Evolutionary conservation across 208 protist genomes (phyloP).

Genomic region (Wallacemonas collosoma): DNA sequence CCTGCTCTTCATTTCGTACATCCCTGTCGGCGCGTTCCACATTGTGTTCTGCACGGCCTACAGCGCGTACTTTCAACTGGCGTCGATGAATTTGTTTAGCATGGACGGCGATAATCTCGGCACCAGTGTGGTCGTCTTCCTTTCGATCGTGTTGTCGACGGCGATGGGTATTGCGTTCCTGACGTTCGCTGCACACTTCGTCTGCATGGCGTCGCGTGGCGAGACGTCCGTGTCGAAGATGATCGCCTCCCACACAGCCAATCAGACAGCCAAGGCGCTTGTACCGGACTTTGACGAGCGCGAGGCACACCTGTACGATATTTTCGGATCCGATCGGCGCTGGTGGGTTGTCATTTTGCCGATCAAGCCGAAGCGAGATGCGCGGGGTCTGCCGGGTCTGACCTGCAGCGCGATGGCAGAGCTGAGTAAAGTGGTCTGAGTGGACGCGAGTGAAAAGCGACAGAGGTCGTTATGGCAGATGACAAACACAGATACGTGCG

Average conservation of each 20-base stretch:
- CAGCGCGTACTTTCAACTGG: slow-evolving; percentile 53
- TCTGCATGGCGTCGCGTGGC: slow-evolving; percentile 49
- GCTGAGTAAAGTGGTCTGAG: slow-evolving; percentile 8
- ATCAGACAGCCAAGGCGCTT: slow-evolving; percentile 19
- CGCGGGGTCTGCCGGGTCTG: slow-evolving; percentile 19
- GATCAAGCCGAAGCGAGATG: slow-evolving; percentile 38
- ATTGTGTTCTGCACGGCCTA: slow-evolving; percentile 53
- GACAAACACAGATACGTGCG: too few relatives aligned
- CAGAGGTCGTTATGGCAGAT: too few relatives aligned
- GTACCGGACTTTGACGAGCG: slow-evolving; percentile 25
- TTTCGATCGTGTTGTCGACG: slow-evolving; percentile 47
- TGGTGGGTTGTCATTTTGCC: slow-evolving; percentile 62
- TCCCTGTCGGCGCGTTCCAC: slow-evolving; percentile 71
- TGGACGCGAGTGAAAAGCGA: too few relatives aligned
- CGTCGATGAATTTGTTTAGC: slow-evolving; percentile 15
- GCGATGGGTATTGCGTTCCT: slow-evolving; percentile 55
- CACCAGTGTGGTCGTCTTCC: slow-evolving; percentile 22
- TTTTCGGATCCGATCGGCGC: slow-evolving; percentile 61
- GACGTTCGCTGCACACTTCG: slow-evolving; percentile 46
- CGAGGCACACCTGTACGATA: slow-evolving; percentile 41
- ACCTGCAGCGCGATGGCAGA: background rate
- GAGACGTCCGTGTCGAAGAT: slow-evolving; percentile 60
- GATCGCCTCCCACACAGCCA: slow-evolving; percentile 24
- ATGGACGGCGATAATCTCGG: slow-evolving; percentile 29
- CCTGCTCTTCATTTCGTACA: slow-evolving; percentile 73